Evolutionary conservation across 331 rosid genomes (phyloP), one percentile per base, ranked within the genome.

Genomic region (Malus hybrid): DNA sequence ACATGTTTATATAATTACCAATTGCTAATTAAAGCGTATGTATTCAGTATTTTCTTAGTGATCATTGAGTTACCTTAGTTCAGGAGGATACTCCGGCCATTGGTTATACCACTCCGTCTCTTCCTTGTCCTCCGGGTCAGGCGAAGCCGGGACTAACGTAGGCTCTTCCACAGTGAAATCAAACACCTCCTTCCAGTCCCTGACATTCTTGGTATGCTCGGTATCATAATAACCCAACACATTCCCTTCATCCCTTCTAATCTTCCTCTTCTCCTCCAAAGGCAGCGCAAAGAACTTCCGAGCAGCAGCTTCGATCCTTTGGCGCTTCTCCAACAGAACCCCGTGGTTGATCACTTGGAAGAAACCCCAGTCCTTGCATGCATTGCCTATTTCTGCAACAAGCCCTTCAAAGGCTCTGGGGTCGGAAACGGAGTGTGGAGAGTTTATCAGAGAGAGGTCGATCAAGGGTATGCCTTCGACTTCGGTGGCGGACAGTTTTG

Each of bases 171-270:
- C 67, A 0, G 27, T 7, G 56, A 84, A 87, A 81, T 90, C 90
- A 57, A 93, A 82, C 7, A 88, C 96, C 67, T 93, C 93, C 70
- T 90, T 93, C 96, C 97, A 93, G 16, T 93, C 97, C 52, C 94
- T 85, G 1, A 93, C 84, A 14, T 93, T 90, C 81, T 87, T 90
- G 5, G 97, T 93, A 52, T 80, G 83, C 71, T 93, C 96, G 0
- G 79, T 72, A n/a, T 90, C 93, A 54, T 70, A 82, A 48, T 90
- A 90, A 4, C 97, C 97, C 31, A 1, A 20, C 0, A 34, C 67
- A 20, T n/a, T 31, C 3, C 0, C 33, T 42, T 81, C 86, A 4
- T 72, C 76, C 75, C 91, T 87, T 29, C 76, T 77, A 33, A 85
- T 79, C 74, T 79, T 86, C 78, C 52, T 86, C 85, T 87, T 93